Conservation (phyloP, 345 rosid genomes). For the Anastatica hierochuntica region DNA sequence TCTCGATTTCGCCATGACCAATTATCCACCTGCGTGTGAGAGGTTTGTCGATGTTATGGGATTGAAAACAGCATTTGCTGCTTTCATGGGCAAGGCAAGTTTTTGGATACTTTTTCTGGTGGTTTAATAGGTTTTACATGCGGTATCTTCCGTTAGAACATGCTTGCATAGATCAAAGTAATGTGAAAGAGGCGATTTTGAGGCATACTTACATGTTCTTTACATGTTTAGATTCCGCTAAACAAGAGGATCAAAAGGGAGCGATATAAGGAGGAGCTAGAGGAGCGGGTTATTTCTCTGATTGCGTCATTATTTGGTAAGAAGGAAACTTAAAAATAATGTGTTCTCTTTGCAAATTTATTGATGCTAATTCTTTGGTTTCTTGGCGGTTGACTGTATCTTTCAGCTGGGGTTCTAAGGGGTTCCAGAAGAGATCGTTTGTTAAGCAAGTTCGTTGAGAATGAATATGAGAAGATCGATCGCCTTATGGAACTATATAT, state of each 20-base stretch:
- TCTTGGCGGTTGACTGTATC: conserved; percentile 2
- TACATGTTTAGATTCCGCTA: conserved; percentile 53
- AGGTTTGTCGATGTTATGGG: conserved; percentile 95
- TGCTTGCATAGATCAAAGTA: neutral
- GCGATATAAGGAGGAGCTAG: conserved; percentile 76
- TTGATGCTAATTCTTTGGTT: conserved; percentile 6
- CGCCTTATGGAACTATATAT: conserved; percentile 86
- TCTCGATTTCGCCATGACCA: conserved; percentile 93
- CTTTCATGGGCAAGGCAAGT: conserved; percentile 99
- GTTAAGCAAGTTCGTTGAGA: conserved; percentile 87
- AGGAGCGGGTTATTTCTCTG: conserved; percentile 72
- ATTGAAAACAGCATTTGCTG: conserved; percentile 86
- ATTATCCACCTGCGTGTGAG: conserved; percentile 93
- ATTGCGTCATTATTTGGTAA: conserved; percentile 91
- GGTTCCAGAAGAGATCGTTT: conserved; percentile 89
- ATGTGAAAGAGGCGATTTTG: neutral
- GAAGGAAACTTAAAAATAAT: conserved; percentile 28
- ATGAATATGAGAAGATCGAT: conserved; percentile 87
- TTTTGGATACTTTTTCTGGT: neutral
- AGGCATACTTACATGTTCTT: conserved; percentile 15
- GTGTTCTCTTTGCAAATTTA: neutral
- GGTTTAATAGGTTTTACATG: no score
- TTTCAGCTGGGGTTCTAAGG: conserved; percentile 76
- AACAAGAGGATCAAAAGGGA: conserved; percentile 87
- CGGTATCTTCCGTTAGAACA: no score